phyloP scores from a whole-genome alignment of 495 filamentous ascomycete genomes.

The Parachaetomium inaequale region DNA sequence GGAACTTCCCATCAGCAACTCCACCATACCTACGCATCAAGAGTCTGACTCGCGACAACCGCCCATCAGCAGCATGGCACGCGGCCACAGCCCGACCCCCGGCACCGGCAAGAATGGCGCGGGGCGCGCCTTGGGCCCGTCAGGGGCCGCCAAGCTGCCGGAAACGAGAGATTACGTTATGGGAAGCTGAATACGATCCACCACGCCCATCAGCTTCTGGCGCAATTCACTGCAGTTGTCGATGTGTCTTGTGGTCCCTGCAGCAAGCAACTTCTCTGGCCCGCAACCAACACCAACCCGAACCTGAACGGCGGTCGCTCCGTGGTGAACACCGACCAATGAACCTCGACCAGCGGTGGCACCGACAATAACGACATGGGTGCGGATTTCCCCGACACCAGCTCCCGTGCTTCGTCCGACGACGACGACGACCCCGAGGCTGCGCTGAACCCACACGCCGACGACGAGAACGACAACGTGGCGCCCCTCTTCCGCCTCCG shows the following conservation, averaged over 20 bases:
- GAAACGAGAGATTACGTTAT: constrained; percentile 21
- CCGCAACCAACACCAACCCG: not conserved
- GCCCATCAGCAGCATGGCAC: too few relatives aligned
- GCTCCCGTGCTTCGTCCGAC: constrained; percentile 17
- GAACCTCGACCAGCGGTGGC: constrained; percentile 1
- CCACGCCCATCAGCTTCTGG: not conserved
- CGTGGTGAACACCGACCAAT: not conserved
- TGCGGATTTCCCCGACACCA: constrained; percentile 4
- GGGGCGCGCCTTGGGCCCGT: not conserved
- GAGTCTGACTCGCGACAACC: not conserved
- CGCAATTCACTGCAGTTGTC: not conserved
- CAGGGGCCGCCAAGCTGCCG: constrained; percentile 19
- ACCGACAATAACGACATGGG: constrained; percentile 16
- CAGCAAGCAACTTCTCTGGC: not conserved
- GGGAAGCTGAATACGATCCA: constrained; percentile 11
- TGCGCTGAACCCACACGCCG: constrained; percentile 16
- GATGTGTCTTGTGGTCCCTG: not conserved
- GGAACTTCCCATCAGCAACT: not conserved
- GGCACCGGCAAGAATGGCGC: not conserved
- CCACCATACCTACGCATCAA: not conserved
- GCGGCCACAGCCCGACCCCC: too few relatives aligned
- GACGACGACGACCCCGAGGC: constrained; percentile 28
- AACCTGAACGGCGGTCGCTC: not conserved
- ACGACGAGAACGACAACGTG: constrained; percentile 18
- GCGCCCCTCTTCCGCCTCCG: constrained; percentile 22